A percentile compares a stretch with the other conserved stretches of the same genome.
phyloP scores from a whole-genome alignment of 441 rosid genomes.

The Rhodomyrtus psidioides region DNA sequence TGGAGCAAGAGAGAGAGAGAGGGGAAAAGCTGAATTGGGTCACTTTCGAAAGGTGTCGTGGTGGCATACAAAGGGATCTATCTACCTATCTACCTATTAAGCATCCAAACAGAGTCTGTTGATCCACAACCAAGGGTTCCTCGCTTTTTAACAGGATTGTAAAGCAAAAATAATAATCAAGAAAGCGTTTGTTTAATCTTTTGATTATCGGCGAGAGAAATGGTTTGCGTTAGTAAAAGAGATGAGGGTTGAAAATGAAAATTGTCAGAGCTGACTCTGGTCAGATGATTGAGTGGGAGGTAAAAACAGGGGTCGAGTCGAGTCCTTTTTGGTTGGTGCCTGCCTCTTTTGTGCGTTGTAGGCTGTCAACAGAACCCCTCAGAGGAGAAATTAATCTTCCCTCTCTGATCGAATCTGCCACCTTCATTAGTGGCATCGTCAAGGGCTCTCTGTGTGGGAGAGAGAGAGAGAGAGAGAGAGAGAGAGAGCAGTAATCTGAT shows the following conservation, averaged over 20 bases:
- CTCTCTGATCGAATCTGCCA: conserved; percentile 31
- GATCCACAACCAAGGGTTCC: conserved; percentile 9
- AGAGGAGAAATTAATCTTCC: conserved; percentile 28
- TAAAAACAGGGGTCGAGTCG: background rate
- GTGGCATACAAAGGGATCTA: conserved; percentile 16
- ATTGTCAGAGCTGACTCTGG: background rate
- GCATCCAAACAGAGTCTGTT: conserved; percentile 3
- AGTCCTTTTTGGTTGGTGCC: background rate
- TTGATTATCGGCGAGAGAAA: background rate
- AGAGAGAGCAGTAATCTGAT: background rate
- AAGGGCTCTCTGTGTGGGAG: background rate
- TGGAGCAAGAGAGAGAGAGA: background rate
- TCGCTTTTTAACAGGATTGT: background rate
- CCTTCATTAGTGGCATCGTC: conserved; percentile 21
- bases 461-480: background rate
- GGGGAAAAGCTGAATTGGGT: conserved; percentile 23
- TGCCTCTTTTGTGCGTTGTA: background rate
- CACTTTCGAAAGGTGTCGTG: conserved; percentile 33
- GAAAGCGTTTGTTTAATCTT: background rate
- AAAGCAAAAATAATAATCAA: background rate
- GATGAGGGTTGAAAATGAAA: background rate
- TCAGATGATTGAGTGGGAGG: background rate
- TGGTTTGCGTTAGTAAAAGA: background rate
- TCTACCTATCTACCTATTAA: conserved; percentile 1
- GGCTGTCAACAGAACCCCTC: conserved; percentile 13